Conservation (phyloP, 805 yeast genomes). For the Suhomyces canberraensis region DNA sequence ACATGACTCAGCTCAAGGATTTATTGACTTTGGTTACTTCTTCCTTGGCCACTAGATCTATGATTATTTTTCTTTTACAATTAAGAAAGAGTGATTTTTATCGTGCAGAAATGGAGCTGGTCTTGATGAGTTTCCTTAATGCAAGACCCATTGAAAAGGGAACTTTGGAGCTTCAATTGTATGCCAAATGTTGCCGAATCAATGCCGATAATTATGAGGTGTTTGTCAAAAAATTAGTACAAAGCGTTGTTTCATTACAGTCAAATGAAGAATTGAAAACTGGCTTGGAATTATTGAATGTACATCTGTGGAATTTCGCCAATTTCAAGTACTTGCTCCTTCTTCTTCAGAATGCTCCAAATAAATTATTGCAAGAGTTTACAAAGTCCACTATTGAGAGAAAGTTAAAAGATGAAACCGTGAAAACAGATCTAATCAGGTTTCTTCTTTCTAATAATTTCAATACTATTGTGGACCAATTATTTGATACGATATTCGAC, state of each 20-base stretch:
- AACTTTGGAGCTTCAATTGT: constrained; percentile 16
- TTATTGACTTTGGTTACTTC: constrained; percentile 11
- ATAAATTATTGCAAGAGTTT: neutral
- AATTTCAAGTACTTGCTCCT: constrained; percentile 30
- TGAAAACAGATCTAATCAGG: constrained; percentile 15
- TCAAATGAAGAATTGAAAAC: constrained; percentile 25
- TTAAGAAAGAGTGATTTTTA: neutral
- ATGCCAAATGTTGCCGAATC: constrained; percentile 20
- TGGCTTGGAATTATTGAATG: constrained; percentile 16
- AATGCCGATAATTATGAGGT: constrained; percentile 18
- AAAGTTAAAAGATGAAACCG: neutral
- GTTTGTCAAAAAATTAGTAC: constrained; percentile 33
- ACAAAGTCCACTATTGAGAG: neutral
- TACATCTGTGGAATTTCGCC: constrained; percentile 28
- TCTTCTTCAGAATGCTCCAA: constrained; percentile 37
- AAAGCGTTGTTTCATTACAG: constrained; percentile 26
- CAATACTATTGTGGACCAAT: neutral
- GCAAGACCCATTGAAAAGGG: constrained; percentile 16
- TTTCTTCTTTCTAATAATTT: constrained; percentile 24
- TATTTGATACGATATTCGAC: neutral
- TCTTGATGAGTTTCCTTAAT: constrained; percentile 17
- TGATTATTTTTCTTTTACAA: constrained; percentile 1
- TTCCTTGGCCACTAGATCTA: constrained; percentile 5
- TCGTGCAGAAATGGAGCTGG: constrained; percentile 10
- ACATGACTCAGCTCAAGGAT: constrained; percentile 12